Evolutionary conservation across 768 basidiomycete species (phyloP).

Genomic region (Mycena polygramma): DNA sequence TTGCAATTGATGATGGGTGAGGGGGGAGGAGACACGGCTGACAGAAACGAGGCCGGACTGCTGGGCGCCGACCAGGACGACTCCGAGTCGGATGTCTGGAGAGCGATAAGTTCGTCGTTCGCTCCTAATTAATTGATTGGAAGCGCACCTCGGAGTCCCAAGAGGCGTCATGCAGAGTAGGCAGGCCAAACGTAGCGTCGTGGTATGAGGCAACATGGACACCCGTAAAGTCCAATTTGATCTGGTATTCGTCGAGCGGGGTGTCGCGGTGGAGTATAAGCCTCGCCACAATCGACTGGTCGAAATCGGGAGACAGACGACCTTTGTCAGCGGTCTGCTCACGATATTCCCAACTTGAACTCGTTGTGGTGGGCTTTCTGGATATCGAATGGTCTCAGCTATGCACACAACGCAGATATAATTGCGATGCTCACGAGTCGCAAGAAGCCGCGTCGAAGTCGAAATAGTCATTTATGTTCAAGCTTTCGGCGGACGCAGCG

Average conservation of each 20-base stretch:
- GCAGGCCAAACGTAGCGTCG: background rate
- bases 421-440: constrained; percentile 19
- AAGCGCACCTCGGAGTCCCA: constrained; percentile 5
- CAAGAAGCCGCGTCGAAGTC: constrained; percentile 31
- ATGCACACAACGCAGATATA: background rate
- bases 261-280: background rate
- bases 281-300: background rate
- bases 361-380: background rate
- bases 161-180: background rate
- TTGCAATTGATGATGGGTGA: constrained; percentile 21
- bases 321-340: background rate
- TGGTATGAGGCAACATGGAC: background rate
- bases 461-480: background rate
- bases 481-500: too few relatives aligned
- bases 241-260: background rate
- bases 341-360: background rate
- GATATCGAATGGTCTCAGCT: background rate
- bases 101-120: background rate
- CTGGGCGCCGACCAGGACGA: constrained; percentile 14
- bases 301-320: background rate
- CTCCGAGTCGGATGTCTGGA: constrained; percentile 26
- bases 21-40: constrained; percentile 19
- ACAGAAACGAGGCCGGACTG: constrained; percentile 14
- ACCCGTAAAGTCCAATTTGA: constrained; percentile 4
- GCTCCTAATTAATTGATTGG: background rate